Base-by-base conservation (phyloP, 208 protist genomes). In the Acanthamoeba quina region DNA sequence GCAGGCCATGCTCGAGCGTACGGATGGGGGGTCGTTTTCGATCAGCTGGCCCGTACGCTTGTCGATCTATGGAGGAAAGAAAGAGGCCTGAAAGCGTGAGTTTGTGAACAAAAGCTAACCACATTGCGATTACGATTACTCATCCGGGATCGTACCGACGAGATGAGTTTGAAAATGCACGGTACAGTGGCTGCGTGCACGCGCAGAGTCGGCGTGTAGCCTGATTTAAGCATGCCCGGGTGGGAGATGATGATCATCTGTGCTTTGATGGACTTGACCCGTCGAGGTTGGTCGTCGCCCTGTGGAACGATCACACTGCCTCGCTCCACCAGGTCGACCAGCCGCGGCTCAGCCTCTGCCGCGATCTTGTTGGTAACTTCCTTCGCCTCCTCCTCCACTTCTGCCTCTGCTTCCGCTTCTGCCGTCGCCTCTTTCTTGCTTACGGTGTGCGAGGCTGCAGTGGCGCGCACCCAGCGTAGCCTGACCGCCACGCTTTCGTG, bases 171-270 rank as follows among this genome's bases (percentile, higher is more conserved):
- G 10, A 85, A 31, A 13, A 26, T 29, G n/a, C 76, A 85, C 5
- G 76, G 44, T 19, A 85, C 76, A 15, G 76, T 37, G 37, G 76
- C 76, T 19, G 76, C 47, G 24, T 85, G 76, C 76, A 85, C 76
- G 37, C 47, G 47, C 44, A 85, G 9, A 7, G 44, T 85, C 26
- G 76, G 44, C 7, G 17, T 60, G 29, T 85, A 85, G 47, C 76
- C 76, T 13, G 76, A 85, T 21, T 2, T n/a, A 0, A 85, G 54
- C 21, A 17, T 13, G n/a, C 29, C 29, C 15, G 76, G 76, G 15
- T 78, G 70, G 1, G 24, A 15, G 0, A 49, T 11, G 24, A 85
- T 44, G 49, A 60, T 31, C 5, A 85, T 7, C 9, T 60, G 37
- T 11, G 47, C 11, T 47, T 34, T 24, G n/a, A 58, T 5, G 19